Evolutionary conservation across 306 rosid species (phyloP).

Genomic region (Cercis canadensis): DNA sequence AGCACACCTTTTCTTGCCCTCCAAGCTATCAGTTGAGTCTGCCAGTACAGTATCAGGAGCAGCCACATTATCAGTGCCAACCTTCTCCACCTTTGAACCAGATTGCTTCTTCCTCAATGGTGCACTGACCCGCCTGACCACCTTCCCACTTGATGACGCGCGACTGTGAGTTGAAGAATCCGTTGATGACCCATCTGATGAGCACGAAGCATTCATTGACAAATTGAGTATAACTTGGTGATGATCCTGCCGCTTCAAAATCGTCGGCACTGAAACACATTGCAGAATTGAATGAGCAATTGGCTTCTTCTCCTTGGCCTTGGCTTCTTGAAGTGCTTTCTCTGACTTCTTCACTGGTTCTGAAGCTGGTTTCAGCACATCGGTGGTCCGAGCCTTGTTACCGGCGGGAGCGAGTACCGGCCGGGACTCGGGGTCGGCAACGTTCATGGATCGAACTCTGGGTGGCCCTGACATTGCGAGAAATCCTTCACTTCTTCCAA

Average conservation of each 20-base stretch:
- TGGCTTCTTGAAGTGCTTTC: slow-evolving; percentile 44
- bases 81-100: slow-evolving; percentile 39
- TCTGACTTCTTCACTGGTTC: slow-evolving; percentile 57
- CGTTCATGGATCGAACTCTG: slow-evolving; percentile 75
- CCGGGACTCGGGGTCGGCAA: slow-evolving; percentile 58
- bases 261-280: slow-evolving; percentile 41
- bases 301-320: slow-evolving; percentile 56
- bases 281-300: slow-evolving; percentile 37
- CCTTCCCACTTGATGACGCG: slow-evolving; percentile 63
- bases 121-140: slow-evolving; percentile 37
- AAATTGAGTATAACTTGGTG: slow-evolving; percentile 49
- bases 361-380: slow-evolving; percentile 47
- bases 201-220: slow-evolving; percentile 75
- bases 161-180: slow-evolving; percentile 70
- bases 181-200: slow-evolving; percentile 82
- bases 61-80: slow-evolving; percentile 42
- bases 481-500: slow-evolving; percentile 28
- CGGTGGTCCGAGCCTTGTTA: slow-evolving; percentile 54
- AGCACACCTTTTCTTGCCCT: slow-evolving; percentile 77
- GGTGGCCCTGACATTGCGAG: slow-evolving; percentile 82
- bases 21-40: slow-evolving; percentile 58
- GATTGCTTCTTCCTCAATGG: slow-evolving; percentile 51
- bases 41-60: slow-evolving; percentile 31
- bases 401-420: slow-evolving; percentile 76
- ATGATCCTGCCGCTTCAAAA: slow-evolving; percentile 52